A percentile compares a stretch with the other conserved stretches of the same genome.
Evolutionary conservation across 2,329 filamentous ascomycete genomes (phyloP).

Genomic region (Aspergillus sp.): DNA sequence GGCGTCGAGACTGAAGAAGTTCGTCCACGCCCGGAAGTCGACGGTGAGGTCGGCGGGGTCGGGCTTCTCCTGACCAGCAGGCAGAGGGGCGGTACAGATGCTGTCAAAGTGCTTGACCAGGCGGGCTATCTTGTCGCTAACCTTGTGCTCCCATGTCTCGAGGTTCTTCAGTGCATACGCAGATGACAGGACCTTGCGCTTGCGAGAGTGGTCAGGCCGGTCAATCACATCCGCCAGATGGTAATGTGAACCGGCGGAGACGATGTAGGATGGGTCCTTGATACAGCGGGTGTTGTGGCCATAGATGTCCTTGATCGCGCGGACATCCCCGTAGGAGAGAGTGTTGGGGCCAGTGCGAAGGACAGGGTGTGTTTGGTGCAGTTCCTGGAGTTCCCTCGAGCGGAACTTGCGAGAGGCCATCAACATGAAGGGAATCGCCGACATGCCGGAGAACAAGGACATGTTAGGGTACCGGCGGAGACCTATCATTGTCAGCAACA

Average conservation of each 20-base stretch:
- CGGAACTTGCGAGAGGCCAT: constrained; percentile 46
- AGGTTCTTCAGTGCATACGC: constrained; percentile 57
- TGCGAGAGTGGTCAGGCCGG: constrained; percentile 52
- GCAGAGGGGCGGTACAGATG: constrained; percentile 25
- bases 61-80: constrained; percentile 18
- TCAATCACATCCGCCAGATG: constrained; percentile 56
- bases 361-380: constrained; percentile 49
- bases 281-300: constrained; percentile 52
- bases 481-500: constrained; percentile 26
- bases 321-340: constrained; percentile 42
- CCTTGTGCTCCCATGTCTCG: constrained; percentile 56
- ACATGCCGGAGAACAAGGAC: constrained; percentile 45
- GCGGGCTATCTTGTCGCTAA: constrained; percentile 51
- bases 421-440: constrained; percentile 49
- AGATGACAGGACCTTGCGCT: constrained; percentile 51
- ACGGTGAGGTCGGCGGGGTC: constrained; percentile 36
- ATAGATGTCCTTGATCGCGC: constrained; percentile 54
- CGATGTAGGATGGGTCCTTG: constrained; percentile 51
- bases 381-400: constrained; percentile 42
- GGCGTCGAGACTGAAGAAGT: constrained; percentile 58
- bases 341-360: constrained; percentile 49
- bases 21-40: constrained; percentile 54
- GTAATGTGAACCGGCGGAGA: constrained; percentile 49
- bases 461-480: constrained; percentile 51
- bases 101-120: constrained; percentile 50